Evolutionary conservation across 2,329 filamentous ascomycete species (phyloP).

Genomic region (Cadophora malorum): DNA sequence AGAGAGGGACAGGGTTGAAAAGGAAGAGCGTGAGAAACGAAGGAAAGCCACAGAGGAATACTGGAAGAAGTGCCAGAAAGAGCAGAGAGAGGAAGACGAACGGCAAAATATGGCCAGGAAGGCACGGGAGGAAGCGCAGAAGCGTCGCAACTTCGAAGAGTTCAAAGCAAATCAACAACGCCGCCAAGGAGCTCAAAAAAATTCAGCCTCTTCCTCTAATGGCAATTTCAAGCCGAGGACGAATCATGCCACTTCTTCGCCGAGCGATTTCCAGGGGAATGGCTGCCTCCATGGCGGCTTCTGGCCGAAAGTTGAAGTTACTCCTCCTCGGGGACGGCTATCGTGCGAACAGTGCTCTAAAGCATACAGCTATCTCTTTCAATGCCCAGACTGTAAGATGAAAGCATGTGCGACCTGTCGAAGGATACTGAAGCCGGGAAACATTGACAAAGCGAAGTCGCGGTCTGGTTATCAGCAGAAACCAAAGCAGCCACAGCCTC

Average conservation of each 20-base stretch:
- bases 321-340: slow-evolving; percentile 4
- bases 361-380: slow-evolving; percentile 33
- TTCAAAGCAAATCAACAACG: neutral
- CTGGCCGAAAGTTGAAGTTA: slow-evolving; percentile 36
- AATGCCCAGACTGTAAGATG: slow-evolving; percentile 35
- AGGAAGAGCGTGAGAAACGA: too few relatives aligned
- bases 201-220: neutral
- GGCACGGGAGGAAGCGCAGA: neutral
- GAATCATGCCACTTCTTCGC: neutral
- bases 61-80: neutral
- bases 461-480: neutral
- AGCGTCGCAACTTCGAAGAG: neutral
- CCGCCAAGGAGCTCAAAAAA: neutral
- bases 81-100: neutral
- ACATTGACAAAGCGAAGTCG: neutral
- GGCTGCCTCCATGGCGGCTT: slow-evolving; percentile 33
- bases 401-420: slow-evolving; percentile 37
- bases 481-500: neutral
- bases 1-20: too few relatives aligned
- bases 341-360: slow-evolving; percentile 31
- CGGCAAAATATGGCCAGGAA: neutral
- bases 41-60: neutral
- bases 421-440: neutral
- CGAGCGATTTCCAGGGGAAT: too few relatives aligned
- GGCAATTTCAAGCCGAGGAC: neutral